phyloP scores from a whole-genome alignment of 2,329 filamentous ascomycete genomes.

The Beauveria brongniartii region DNA sequence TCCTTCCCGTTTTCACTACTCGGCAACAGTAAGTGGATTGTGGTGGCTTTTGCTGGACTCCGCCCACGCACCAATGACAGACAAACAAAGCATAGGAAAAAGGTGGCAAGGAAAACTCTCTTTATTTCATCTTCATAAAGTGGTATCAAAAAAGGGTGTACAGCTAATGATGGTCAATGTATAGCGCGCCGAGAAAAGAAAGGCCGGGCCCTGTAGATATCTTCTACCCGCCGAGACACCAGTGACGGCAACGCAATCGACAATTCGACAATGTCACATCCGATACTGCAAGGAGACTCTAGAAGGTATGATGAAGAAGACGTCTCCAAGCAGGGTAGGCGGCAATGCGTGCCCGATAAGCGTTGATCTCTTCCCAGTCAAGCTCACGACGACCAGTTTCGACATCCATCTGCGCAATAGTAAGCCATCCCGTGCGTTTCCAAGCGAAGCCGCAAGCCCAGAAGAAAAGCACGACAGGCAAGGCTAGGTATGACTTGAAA shows the following conservation, averaged over 20 bases:
- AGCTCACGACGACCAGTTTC: conserved; percentile 57
- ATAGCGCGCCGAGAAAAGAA: neutral
- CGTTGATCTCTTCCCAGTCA: conserved; percentile 54
- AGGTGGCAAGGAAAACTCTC: neutral
- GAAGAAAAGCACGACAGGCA: conserved; percentile 46
- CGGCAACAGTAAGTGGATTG: neutral
- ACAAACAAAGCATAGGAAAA: neutral
- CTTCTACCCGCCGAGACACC: neutral
- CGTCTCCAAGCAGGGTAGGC: conserved; percentile 41
- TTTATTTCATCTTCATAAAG: conserved; percentile 1
- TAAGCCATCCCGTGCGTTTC: conserved; percentile 56
- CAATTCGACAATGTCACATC: neutral
- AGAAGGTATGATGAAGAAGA: conserved; percentile 25
- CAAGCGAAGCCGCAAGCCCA: conserved; percentile 51
- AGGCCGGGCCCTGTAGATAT: neutral
- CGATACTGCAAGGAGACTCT: conserved; percentile 7
- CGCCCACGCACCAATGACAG: neutral
- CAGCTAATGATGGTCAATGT: conserved; percentile 3
- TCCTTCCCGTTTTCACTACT: neutral
- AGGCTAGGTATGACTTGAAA: conserved; percentile 45
- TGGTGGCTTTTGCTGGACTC: neutral
- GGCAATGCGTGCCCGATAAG: conserved; percentile 39
- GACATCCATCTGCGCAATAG: conserved; percentile 53
- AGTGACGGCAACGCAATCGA: neutral
- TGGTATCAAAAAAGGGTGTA: conserved; percentile 8